Conservation (phyloP, 2,329 filamentous ascomycete genomes). For the Hymenoscyphus salicellus region DNA sequence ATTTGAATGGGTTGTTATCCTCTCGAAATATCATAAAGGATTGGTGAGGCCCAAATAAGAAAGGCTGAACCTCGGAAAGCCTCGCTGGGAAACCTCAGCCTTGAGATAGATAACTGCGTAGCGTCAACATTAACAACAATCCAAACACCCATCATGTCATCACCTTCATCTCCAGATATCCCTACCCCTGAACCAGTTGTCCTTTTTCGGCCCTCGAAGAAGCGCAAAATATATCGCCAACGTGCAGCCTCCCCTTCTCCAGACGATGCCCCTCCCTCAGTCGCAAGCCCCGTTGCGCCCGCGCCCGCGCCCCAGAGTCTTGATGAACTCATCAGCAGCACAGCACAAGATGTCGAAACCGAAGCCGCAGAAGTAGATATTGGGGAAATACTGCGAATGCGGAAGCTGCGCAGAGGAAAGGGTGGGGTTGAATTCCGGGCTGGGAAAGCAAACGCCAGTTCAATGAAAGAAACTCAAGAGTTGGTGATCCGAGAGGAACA, state of each 20-base stretch:
- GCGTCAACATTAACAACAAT: not conserved
- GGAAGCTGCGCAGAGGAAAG: constrained; percentile 48
- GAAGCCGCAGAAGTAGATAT: constrained; percentile 42
- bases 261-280: constrained; percentile 9
- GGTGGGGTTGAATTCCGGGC: constrained; percentile 56
- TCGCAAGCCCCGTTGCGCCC: constrained; percentile 15
- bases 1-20: too few species aligned
- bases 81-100: not conserved
- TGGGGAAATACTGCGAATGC: constrained; percentile 49
- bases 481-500: constrained; percentile 19
- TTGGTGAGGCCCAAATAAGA: not conserved
- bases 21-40: not conserved
- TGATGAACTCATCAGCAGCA: constrained; percentile 32
- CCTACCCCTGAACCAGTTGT: constrained; percentile 16
- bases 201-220: constrained; percentile 55
- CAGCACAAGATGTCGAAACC: constrained; percentile 12
- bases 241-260: constrained; percentile 37
- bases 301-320: constrained; percentile 25
- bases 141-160: constrained; percentile 7
- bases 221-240: constrained; percentile 58
- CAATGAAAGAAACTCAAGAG: constrained; percentile 30
- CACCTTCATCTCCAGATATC: constrained; percentile 7
- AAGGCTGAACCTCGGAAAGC: constrained; percentile 1
- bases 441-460: constrained; percentile 6
- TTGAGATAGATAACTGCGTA: not conserved